Evolutionary conservation across 345 rosid species (phyloP).

Genomic region (Eutrema yunnanense): DNA sequence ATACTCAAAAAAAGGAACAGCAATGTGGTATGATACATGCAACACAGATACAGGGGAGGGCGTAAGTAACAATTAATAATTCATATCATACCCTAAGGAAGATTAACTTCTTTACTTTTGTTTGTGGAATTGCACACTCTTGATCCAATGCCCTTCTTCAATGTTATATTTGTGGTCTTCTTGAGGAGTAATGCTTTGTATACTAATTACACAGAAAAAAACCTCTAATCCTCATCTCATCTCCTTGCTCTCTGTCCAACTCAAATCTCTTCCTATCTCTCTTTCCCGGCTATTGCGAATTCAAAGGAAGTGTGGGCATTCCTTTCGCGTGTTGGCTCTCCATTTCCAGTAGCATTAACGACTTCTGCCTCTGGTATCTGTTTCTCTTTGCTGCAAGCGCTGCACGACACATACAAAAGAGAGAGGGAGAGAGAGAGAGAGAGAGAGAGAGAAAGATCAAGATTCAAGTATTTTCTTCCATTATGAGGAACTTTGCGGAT

Average conservation of each 20-base stretch:
- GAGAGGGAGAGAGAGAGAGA: background rate
- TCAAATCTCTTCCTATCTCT: constrained; percentile 7
- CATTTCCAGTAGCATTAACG: constrained; percentile 89
- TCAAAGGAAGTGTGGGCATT: constrained; percentile 63
- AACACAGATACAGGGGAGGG: background rate
- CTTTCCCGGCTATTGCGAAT: constrained; percentile 41
- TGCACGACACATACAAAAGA: constrained; percentile 30
- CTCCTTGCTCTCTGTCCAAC: constrained; percentile 19
- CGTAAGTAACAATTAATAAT: constrained; percentile 12
- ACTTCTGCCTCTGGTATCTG: constrained; percentile 86
- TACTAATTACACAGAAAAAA: constrained; percentile 27
- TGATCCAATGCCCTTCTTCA: background rate
- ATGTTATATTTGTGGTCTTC: constrained; percentile 13
- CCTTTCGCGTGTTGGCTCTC: constrained; percentile 95
- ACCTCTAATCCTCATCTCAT: constrained; percentile 21
- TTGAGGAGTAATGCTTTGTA: constrained; percentile 26
- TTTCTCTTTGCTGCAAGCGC: constrained; percentile 91
- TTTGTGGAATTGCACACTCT: background rate
- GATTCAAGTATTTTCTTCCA: constrained; percentile 5
- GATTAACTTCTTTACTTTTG: background rate
- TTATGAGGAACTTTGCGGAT: background rate
- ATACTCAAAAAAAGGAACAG: background rate
- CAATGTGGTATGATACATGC: constrained; percentile 12
- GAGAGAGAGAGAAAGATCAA: background rate
- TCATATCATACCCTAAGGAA: constrained; percentile 4